Percentiles rank a stretch among this genome's conserved stretches.
These are phyloP conservation scores for Tuber microsphaerosporum DNA, from an alignment of 495 filamentous ascomycete species.

Conservation along the genomic window DNA sequence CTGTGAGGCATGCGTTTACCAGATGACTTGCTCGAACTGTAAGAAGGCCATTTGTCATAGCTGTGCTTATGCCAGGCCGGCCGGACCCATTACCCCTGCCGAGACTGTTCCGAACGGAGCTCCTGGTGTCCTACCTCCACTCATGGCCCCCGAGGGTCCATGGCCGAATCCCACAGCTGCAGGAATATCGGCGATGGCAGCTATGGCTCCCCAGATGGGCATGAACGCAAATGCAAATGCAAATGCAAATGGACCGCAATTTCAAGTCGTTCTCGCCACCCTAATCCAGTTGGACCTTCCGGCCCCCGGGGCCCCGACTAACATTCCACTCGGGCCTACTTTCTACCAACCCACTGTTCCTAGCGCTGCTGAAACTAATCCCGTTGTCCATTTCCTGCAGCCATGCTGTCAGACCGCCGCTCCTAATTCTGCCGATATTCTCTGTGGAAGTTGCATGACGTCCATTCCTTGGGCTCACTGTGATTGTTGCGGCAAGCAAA, in stretches of 20 bases:
- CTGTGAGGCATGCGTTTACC: conserved; percentile 41
- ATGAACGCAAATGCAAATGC: not conserved
- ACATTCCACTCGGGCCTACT: not conserved
- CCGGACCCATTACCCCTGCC: conserved; percentile 13
- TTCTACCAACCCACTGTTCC: conserved; percentile 8
- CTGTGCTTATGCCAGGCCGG: conserved; percentile 33
- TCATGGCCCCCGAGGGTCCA: conserved; percentile 5
- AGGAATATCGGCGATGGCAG: conserved; percentile 1
- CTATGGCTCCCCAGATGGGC: not conserved
- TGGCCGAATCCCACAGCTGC: not conserved
- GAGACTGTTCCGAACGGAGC: not conserved
- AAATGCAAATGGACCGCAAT: not conserved
- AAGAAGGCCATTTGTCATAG: conserved; percentile 38
- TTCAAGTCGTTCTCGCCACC: not conserved
- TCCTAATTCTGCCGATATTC: conserved; percentile 38
- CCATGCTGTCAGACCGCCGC: conserved; percentile 36
- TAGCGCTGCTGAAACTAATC: conserved; percentile 25
- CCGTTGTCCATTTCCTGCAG: conserved; percentile 32
- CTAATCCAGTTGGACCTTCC: not conserved
- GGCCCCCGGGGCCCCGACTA: not conserved
- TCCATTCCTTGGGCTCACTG: conserved; percentile 32
- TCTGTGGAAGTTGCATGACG: conserved; percentile 35
- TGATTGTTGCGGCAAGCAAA: conserved; percentile 33
- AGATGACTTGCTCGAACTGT: conserved; percentile 41
- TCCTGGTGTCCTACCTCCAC: not conserved